Evolutionary conservation across 2,329 filamentous ascomycete species (phyloP), one percentile per base, ranked within the genome.

Genomic region (Chaetomium strumarium): DNA sequence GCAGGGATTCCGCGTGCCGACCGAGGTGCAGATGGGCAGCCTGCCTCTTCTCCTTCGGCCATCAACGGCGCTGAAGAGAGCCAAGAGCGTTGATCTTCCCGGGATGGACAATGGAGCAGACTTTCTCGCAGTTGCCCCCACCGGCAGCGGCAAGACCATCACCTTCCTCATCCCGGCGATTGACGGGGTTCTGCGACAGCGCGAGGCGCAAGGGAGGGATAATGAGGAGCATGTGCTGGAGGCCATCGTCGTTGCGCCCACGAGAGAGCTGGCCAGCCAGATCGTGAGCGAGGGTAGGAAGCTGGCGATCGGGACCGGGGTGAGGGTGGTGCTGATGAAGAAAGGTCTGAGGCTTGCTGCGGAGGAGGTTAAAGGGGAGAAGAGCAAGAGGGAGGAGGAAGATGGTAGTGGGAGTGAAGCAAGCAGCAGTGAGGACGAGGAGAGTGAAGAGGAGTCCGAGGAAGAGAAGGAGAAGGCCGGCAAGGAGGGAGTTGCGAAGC

Each of bases 91-190:
- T 24, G 64, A 64, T 19, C 68, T 69, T 17, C 53, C 73, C 17
- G 61, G 63, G 13, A 57, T 65, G 29, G 58, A 59, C 7, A 57
- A 61, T 46, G 68, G 68, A 12, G 74, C 92, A 5, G 85, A 99
- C 72, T 81, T 99, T 37, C 70, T 99, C 57, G 88, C 89, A 0
- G 84, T 97, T 40, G 93, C 93, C 3, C 93, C 93, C 1, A 99
- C 93, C 0, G 93, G 93, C 20, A 97, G 92, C 67, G 93, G 93
- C 41, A 99, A 99, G 75, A 99, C 93, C 0, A 75, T 99, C 58
- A 90, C 90, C 16, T 99, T 96, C 64, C 70, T 97, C 62, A 87
- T 99, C 39, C 91, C 92, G 0, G 78, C 90, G 3, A 83, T 99
- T 61, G 86, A 95, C 64, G 79, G 81, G 42, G 83, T 95, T 39